Evolutionary conservation across 225 moss, liverwort and hornwort species (phyloP), one percentile per base, ranked within the genome.

Genomic region (Sphagnum contortum): DNA sequence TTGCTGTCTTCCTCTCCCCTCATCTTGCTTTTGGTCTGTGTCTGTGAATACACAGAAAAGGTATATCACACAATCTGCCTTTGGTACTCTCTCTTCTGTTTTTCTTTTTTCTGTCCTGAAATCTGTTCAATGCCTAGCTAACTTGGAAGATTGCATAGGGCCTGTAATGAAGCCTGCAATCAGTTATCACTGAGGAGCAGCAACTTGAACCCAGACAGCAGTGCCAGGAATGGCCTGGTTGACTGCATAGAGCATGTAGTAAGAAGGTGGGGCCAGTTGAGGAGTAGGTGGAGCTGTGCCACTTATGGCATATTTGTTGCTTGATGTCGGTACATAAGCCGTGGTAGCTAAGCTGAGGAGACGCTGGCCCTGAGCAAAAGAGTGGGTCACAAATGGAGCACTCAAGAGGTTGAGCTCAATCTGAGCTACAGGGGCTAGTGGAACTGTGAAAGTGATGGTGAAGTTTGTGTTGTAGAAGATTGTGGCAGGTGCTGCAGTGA

Each of bases 321-420:
- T 66, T 46, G 70, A 72, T 4, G 76, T 72, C 55, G 69, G 66
- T 63, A 73, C 73, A 3, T 58, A 13, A 64, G 10, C 29, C 3
- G 57, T 59, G 47, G 71, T 63, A 7, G 56, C 66, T 5, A 86
- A 69, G 58, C 63, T 78, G 56, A 89, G 48, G 10, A 89, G 77
- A 49, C 89, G 79, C 72, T 90, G 89, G 47, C 89, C 89, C 63
- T 90, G 84, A 3, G 80, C 70, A 71, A 67, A 90, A 3, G 87
- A 79, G 60, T 90, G 90, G 14, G 90, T 84, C 9, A 48, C 64
- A 65, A 75, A 87, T 2, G 90, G 82, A 4, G 87, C 74, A 45
- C 73, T 87, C 55, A 75, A 71, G 57, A 90, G 66, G 60, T 57
- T 82, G 51, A 90, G 14, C 4, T 73, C 67, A n/a, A 87, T 47